Evolutionary conservation across 306 rosid genomes (phyloP).

Genomic region (Dicorynia guianensis): DNA sequence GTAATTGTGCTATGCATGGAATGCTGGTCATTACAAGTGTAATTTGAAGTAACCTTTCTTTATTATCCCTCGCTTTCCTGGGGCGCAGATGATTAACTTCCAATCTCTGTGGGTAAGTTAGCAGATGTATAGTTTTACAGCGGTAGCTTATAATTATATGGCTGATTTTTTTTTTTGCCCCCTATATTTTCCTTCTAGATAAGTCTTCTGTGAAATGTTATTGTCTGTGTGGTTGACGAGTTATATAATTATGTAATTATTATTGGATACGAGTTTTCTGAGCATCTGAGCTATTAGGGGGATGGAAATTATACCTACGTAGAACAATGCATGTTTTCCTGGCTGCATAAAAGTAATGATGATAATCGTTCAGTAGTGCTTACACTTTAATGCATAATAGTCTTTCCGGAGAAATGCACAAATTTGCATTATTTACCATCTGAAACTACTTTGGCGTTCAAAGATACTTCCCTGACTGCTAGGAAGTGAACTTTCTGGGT

Average conservation of each 20-base stretch:
- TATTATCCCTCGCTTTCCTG: neutral
- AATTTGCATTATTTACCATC: neutral
- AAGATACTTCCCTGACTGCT: neutral
- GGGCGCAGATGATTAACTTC: neutral
- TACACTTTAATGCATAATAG: neutral
- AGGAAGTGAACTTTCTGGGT: conserved; percentile 23
- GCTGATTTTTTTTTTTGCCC: neutral
- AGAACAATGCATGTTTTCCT: neutral
- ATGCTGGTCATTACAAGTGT: neutral
- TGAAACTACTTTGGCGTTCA: neutral
- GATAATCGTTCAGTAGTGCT: neutral
- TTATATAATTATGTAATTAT: neutral
- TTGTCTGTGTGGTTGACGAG: neutral
- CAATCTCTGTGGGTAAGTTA: neutral
- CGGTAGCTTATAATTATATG: neutral
- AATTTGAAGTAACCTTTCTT: neutral
- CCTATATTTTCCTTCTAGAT: neutral
- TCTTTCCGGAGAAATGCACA: neutral
- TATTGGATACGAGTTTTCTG: neutral
- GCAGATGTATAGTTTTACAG: neutral
- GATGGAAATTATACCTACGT: neutral
- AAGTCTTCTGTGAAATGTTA: neutral
- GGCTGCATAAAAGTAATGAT: neutral
- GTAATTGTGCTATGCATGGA: conserved; percentile 2
- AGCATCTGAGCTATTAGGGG: neutral